Base-by-base conservation (phyloP, 2,329 filamentous ascomycete species). In the Epichloe elymi region DNA sequence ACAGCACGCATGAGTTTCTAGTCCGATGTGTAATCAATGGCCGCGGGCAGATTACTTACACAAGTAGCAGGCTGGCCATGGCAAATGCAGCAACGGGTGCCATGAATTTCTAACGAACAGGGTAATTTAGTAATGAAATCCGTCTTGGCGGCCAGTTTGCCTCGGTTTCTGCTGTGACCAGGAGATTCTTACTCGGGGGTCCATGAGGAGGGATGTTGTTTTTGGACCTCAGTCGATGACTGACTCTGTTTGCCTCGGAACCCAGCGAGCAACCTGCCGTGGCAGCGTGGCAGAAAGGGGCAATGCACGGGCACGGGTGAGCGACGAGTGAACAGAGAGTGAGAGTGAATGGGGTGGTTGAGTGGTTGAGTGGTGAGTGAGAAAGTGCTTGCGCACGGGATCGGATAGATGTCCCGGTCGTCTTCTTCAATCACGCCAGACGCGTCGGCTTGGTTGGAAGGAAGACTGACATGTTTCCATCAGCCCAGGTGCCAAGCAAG, bases 21-120 rank as follows among this genome's bases (percentile, higher is more conserved):
- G 38, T 49, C 10, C 45, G 11, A 33, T 46, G 5, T 20, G 17
- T 12, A 6, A 10, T 40, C 10, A 20, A 19, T 17, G 8, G 17
- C 39, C 10, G 2, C 3, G 26, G 4, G 11, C 20, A 14, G 10
- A 46, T 53, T 10, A 20, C 67, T 58, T 62, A 73, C 64, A 71
- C 71, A 52, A 78, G 72, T 20, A 78, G 63, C 12, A 78, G 60
- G 45, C 68, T 65, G 3, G 75, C 75, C 75, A 78, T 78, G 17
- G 72, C 73, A 54, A 76, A 76, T 39, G 75, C 75, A 17, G 75
- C 75, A 20, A 72, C 61, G 8, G 75, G 75, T 49, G 73, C 72
- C 53, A 72, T 71, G 51, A 77, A 63, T 38, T 64, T 70, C 71
- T 74, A 23, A 30, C 12, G 15, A 5, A 4, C 14, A 12, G 42